Evolutionary conservation across 192 early-diverging fungal species (phyloP).

Genomic region (Gigaspora rosea): DNA sequence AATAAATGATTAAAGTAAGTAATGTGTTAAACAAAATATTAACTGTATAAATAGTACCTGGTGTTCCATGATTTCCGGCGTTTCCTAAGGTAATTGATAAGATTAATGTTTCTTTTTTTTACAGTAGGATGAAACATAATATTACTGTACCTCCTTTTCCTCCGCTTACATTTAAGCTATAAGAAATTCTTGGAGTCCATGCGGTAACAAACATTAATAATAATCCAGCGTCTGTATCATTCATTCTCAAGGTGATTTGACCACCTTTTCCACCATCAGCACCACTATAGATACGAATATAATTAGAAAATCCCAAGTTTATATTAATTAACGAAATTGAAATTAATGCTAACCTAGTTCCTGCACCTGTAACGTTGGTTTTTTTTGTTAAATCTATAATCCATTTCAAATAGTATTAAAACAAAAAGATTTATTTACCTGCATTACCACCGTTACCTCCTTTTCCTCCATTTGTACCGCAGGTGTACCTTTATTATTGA

Average conservation of each 20-base stretch:
- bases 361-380: constrained; percentile 8
- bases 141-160: constrained; percentile 20
- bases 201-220: constrained; percentile 14
- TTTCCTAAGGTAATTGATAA: constrained; percentile 14
- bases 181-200: too few relatives aligned
- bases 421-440: constrained; percentile 3
- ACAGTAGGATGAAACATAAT: background rate
- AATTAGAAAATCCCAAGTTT: constrained; percentile 2
- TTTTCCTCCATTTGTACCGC: constrained; percentile 18
- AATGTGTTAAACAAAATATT: background rate
- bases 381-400: background rate
- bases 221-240: constrained; percentile 25
- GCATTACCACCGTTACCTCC: constrained; percentile 28
- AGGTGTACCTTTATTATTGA: constrained; percentile 24
- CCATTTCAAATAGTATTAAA: background rate
- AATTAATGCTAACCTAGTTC: constrained; percentile 23
- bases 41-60: constrained; percentile 1
- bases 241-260: constrained; percentile 8
- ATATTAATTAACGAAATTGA: constrained; percentile 4
- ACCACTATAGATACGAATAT: constrained; percentile 6
- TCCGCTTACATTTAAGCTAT: background rate
- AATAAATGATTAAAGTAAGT: background rate
- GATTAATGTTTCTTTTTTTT: background rate
- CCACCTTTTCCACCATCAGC: constrained; percentile 27
- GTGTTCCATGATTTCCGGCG: constrained; percentile 23